phyloP scores from a whole-genome alignment of 148 eudicot species.

The Silene conica region DNA sequence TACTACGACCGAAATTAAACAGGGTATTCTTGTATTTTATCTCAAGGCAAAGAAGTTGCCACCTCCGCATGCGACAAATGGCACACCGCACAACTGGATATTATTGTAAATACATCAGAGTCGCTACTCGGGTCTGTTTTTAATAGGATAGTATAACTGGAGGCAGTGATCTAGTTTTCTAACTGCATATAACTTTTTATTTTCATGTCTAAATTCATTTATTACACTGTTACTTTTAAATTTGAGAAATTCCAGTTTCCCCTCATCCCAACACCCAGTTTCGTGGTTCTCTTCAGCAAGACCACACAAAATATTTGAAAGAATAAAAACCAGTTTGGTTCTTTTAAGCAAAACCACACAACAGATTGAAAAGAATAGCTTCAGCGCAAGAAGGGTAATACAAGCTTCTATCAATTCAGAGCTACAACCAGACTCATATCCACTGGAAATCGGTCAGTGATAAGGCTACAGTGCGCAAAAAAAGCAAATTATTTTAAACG shows the following conservation, averaged over 20 bases:
- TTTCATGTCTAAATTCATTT: background rate
- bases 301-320: background rate
- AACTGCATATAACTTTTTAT: background rate
- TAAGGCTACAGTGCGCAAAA: background rate
- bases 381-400: too few relatives aligned
- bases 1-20: background rate
- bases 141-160: background rate
- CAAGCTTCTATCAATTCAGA: background rate
- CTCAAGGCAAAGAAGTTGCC: background rate
- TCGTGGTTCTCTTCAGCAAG: background rate
- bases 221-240: background rate
- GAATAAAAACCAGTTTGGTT: background rate
- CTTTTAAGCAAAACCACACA: background rate
- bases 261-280: background rate
- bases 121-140: background rate
- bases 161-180: background rate
- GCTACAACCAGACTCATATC: conserved; percentile 1
- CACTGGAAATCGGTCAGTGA: background rate
- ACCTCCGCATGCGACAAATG: background rate
- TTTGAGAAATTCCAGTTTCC: background rate
- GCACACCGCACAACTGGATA: background rate
- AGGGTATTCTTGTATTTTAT: background rate
- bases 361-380: background rate
- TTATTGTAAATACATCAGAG: background rate
- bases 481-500: background rate